A percentile compares a stretch with the other conserved stretches of the same genome.
Conservation (phyloP, 1,139 yeast genomes). For the Taiozyma onychis region DNA sequence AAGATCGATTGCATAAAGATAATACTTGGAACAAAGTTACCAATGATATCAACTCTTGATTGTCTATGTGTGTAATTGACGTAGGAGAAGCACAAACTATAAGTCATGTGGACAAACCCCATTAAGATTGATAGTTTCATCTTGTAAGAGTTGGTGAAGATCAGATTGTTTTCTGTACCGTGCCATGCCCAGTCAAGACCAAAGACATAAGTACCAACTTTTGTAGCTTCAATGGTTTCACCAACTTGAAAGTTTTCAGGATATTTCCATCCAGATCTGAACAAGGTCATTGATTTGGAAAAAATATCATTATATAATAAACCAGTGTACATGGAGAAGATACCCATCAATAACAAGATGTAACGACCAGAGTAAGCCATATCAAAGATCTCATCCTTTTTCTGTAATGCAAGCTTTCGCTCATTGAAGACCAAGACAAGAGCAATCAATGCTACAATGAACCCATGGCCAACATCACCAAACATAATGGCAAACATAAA, state of each 20-base stretch:
- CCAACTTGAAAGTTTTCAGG: slow-evolving; percentile 54
- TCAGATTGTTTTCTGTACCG: slow-evolving; percentile 69
- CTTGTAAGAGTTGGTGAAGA: slow-evolving; percentile 74
- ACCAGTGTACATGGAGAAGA: slow-evolving; percentile 76
- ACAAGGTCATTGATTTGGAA: slow-evolving; percentile 70
- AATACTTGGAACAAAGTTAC: slow-evolving; percentile 75
- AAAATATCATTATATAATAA: slow-evolving; percentile 71
- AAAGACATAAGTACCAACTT: slow-evolving; percentile 54
- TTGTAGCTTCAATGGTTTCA: slow-evolving; percentile 48
- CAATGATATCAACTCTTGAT: slow-evolving; percentile 61
- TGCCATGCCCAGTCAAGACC: slow-evolving; percentile 82
- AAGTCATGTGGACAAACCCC: slow-evolving; percentile 78
- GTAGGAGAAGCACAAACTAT: slow-evolving; percentile 63
- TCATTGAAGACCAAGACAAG: slow-evolving; percentile 55
- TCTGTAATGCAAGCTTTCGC: slow-evolving; percentile 49
- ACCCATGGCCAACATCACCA: slow-evolving; percentile 83
- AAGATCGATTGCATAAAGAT: slow-evolving; percentile 80
- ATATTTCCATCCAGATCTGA: slow-evolving; percentile 75
- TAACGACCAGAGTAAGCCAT: slow-evolving; percentile 80
- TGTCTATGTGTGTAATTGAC: slow-evolving; percentile 56
- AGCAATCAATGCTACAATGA: slow-evolving; percentile 58
- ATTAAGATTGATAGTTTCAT: slow-evolving; percentile 76
- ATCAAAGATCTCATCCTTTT: slow-evolving; percentile 73
- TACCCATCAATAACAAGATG: slow-evolving; percentile 67
- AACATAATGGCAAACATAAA: slow-evolving; percentile 87